A percentile compares a stretch with the other conserved stretches of the same genome.
phyloP scores from a whole-genome alignment of 306 rosid species.

The Cucumis melo region DNA sequence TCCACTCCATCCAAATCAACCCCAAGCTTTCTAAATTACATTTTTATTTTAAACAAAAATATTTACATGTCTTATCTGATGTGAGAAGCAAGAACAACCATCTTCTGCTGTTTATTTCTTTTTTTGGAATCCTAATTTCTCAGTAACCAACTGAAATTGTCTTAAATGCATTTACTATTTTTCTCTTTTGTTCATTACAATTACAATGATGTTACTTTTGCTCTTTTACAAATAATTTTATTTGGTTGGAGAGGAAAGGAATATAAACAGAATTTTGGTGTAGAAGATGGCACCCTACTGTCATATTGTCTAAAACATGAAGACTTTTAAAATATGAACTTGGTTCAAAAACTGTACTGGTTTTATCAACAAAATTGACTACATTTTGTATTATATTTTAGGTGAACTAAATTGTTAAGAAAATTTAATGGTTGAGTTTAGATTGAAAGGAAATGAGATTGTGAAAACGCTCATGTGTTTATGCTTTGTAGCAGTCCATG shows the following conservation, averaged over 20 bases:
- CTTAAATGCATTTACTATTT: background rate
- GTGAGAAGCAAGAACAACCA: background rate
- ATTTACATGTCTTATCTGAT: background rate
- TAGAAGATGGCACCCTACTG: background rate
- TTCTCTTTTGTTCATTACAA: background rate
- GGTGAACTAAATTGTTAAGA: background rate
- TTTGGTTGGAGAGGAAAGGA: background rate
- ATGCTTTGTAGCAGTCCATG: background rate
- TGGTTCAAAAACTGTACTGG: background rate
- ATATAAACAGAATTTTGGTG: background rate
- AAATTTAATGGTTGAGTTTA: background rate
- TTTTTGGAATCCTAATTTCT: background rate
- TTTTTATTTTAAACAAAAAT: background rate
- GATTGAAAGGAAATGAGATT: background rate
- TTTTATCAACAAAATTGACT: background rate
- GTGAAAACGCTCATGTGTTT: background rate
- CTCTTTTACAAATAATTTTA: background rate
- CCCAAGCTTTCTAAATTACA: background rate
- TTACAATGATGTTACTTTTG: background rate
- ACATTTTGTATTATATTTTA: background rate
- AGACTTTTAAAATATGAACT: background rate
- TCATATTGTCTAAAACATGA: background rate
- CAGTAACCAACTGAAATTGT: background rate
- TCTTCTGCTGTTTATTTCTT: background rate
- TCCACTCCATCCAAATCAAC: background rate